Base-by-base conservation (phyloP, 1,139 yeast species). In the Geotrichum europaeum region DNA sequence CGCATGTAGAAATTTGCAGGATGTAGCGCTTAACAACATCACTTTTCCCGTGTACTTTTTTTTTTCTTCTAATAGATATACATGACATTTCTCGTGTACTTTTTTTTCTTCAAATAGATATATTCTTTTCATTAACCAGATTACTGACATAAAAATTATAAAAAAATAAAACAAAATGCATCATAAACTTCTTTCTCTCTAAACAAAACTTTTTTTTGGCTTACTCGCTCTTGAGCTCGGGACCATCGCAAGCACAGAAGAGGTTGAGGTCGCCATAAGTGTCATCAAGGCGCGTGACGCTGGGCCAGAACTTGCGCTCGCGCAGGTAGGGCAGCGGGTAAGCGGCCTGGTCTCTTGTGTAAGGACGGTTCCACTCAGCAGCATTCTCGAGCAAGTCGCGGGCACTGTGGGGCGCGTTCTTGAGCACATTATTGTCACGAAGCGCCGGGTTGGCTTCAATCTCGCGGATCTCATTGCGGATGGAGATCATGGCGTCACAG, bases 181-280 rank as follows among this genome's bases (percentile, higher is more conserved):
- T 34, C 40, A 34, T 34, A 13, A 28, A 12, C 20, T 28, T 49
- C 20, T 6, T 6, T 49, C 20, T 25, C 4, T 7, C 43, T 7
- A 28, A 5, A 28, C 3, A 28, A 4, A 49, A 28, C 10, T 25
- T 28, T 49, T 49, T n/a, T n/a, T 49, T 49, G n/a, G 45, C 30
- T 56, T 56, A 55, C 28, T 47, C 47, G 10, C 58, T 57, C 45
- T 65, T 65, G n/a, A 65, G 60, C 18, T 66, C 60, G 10, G 68
- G 68, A 18, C 77, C 76, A 58, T 76, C 79, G 62, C 99, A 94
- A 40, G 97, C 91, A 78, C 99, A 94, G 77, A 92, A 80, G 76
- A 94, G 81, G 77, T 94, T 87, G 81, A 87, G 79, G 74, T 94
- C 99, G 66, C 99, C 99, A 70, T 86, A 92, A 12, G 96, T 86